A percentile compares a stretch with the other conserved stretches of the same genome.
These are phyloP conservation scores for Chlorella sorokiniana DNA, from an alignment of 139 green algal species.

Conservation along the genomic window DNA sequence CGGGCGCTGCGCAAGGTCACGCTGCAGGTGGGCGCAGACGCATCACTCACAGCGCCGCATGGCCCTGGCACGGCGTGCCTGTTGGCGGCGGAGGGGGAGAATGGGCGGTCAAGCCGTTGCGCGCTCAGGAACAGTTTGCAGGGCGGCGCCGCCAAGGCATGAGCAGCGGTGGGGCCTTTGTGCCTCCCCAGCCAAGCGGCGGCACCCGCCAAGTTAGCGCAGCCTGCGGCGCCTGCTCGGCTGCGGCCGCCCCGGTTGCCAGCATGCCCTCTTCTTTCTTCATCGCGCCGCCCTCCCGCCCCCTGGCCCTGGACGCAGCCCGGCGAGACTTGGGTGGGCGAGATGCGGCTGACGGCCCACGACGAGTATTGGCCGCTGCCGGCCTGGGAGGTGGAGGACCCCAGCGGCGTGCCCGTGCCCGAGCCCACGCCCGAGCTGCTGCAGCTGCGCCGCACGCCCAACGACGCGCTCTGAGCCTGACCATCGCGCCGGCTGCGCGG, in stretches of 20 bases:
- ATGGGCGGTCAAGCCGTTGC: no score
- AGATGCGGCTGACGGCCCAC: constrained; percentile 44
- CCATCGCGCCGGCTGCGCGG: no score
- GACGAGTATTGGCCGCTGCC: constrained; percentile 47
- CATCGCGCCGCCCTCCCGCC: background rate
- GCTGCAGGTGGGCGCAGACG: constrained; percentile 24
- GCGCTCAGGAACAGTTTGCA: no score
- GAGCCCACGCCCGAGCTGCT: background rate
- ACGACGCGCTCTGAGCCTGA: background rate
- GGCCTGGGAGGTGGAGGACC: constrained; percentile 48
- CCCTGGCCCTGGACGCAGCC: constrained; percentile 12
- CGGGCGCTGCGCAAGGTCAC: constrained; percentile 33
- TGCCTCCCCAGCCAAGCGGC: no score
- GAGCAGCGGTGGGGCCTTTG: no score
- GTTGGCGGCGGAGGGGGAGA: no score
- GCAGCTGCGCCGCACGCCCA: background rate
- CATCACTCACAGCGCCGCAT: no score
- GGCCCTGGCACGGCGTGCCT: no score
- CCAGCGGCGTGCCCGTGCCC: constrained; percentile 5
- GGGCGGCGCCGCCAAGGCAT: no score
- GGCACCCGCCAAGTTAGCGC: no score
- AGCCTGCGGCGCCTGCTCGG: no score
- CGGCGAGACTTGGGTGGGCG: constrained; percentile 43
- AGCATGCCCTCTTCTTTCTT: background rate
- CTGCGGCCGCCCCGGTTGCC: no score